These are phyloP conservation scores for Cornus florida DNA, from an alignment of 148 eudicot genomes.

Conservation along the genomic window DNA sequence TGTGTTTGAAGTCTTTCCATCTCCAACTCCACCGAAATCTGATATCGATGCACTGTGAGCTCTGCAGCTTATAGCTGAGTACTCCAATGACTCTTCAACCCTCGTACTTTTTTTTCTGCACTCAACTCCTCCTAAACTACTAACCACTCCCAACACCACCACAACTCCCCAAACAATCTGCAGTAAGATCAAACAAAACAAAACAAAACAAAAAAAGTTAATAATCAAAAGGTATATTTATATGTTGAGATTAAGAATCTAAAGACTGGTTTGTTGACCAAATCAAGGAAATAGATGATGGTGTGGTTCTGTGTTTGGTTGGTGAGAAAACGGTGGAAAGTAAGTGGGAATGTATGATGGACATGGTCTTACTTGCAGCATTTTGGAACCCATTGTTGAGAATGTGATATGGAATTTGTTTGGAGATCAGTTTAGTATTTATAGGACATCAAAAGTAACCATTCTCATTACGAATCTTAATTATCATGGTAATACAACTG, in stretches of 20 bases:
- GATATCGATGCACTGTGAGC: slow-evolving; percentile 67
- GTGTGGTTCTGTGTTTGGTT: neutral
- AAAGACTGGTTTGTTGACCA: neutral
- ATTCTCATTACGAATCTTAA: neutral
- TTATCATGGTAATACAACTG: neutral
- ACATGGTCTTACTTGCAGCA: slow-evolving; percentile 21
- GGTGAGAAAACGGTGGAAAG: slow-evolving; percentile 4
- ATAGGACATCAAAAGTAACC: slow-evolving; percentile 14
- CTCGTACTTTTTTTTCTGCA: slow-evolving; percentile 40
- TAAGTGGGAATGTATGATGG: neutral
- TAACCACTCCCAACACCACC: slow-evolving; percentile 15
- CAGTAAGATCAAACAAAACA: neutral
- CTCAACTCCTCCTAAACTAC: slow-evolving; percentile 18
- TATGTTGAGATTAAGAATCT: neutral
- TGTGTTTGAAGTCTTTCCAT: slow-evolving; percentile 71
- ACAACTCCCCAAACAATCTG: slow-evolving; percentile 11
- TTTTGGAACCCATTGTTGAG: slow-evolving; percentile 29
- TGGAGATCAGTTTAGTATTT: slow-evolving; percentile 5
- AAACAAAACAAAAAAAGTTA: too few relatives aligned
- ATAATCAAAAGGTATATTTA: too few relatives aligned
- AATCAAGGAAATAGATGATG: too few relatives aligned
- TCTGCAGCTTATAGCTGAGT: slow-evolving; percentile 76
- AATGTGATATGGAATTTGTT: slow-evolving; percentile 25
- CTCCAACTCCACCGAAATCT: slow-evolving; percentile 86
- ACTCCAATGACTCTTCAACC: slow-evolving; percentile 38